Base-by-base conservation (phyloP, 495 filamentous ascomycete species). In the Penicillium coffeae region DNA sequence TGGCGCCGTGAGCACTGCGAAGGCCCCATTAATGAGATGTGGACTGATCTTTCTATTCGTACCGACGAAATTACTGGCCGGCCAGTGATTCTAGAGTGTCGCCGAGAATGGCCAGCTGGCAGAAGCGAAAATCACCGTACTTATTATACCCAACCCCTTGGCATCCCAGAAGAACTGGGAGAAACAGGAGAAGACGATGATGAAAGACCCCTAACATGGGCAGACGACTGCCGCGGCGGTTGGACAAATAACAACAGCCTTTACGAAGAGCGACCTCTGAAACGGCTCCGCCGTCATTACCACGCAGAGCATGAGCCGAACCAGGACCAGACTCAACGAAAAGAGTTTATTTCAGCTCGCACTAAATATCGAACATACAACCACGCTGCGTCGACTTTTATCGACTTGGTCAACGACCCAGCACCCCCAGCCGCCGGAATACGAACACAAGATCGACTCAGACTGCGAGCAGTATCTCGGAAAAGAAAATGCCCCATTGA, bases 21-120 rank as follows among this genome's bases (percentile, higher is more conserved):
- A 56, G 88, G 88, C 0, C 84, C 86, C 2, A 83, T 91, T 47
- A 84, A 90, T 54, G 85, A 91, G 56, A 75, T 83, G 14, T 91
- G 86, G 86, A 84, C 80, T 0, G 80, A 83, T 47, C 68, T 91
- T 4, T 78, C 75, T 1, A 65, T 90, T 1, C 75, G 82, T 18
- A 72, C 69, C 38, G 83, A 90, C 47, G 85, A 91, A 52, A 54
- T 59, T 8, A 82, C 79, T 1, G 77, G 79, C 0, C 59, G 75
- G 38, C 66, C 86, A 13, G 72, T 77, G 37, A 86, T 89, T 37
- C 58, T 87, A 7, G 88, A 92, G 64, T 77, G 80, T 37, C 77
- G 88, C 7, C 82, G 82, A 25, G 87, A 92, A 63, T 90, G 84
- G 83, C 73, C 74, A 14, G 50, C 67, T 18, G 79, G 79, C 3